Evolutionary conservation across 768 basidiomycete species (phyloP), one percentile per base, ranked within the genome.

Genomic region (Tephrocybe sp.): DNA sequence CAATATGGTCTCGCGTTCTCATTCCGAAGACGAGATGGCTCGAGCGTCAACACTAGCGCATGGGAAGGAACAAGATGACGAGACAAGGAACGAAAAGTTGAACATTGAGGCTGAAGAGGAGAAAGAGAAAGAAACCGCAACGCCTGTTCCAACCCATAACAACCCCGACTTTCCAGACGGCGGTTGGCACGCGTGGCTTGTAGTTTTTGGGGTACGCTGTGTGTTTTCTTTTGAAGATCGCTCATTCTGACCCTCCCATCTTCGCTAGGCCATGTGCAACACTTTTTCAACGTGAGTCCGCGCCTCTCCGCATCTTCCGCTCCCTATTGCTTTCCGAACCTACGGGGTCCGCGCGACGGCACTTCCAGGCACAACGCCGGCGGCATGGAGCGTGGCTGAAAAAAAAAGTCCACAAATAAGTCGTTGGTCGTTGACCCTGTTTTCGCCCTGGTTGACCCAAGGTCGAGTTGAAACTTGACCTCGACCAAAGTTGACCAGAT

Each of bases 211-310:
- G 55, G 76, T 76, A 52, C 41, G 72, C 61, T 40, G n/a, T 15
- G 7, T 19, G 5, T 44, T 22, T 22, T 25, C 25, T 26, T 28
- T 9, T 25, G 8, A 26, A 22, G 12, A 7, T 11, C 25, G 3
- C 24, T 22, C 26, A 13, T 15, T n/a, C 24, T 16, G 22, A 38
- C 7, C 12, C 16, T 3, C 12, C 22, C n/a, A 19, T 19, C 16
- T n/a, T 21, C 34, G n/a, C n/a, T 18, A 76, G 74, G 75, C 69
- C 6, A 75, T 76, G 71, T 74, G 70, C 43, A 75, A 69, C 47
- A 69, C 74, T 5, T 76, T 75, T 51, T 64, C 75, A 27, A 75
- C 76, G 75, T 76, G 53, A 54, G 75, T 70, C 21, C 16, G 47
- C 38, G 19, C 41, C n/a, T n/a, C 9, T 36, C 26, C 26, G 24